A percentile compares a stretch with the other conserved stretches of the same genome.
These are phyloP conservation scores for Singerocomus rubriflavus DNA, from an alignment of 1,284 basidiomycete species.

Conservation along the genomic window DNA sequence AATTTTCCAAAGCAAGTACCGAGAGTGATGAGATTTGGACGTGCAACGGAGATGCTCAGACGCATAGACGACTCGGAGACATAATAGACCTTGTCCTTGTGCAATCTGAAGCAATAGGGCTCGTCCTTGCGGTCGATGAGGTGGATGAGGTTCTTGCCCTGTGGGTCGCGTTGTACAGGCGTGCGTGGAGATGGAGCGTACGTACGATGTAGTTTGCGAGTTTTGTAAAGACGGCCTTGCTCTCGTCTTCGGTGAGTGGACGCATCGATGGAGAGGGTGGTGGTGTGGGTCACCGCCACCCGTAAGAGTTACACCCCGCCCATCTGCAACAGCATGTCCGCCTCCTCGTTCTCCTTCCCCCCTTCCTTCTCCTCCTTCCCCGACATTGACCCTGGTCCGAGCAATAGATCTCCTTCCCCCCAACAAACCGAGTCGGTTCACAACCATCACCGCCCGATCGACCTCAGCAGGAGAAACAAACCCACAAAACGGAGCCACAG, in stretches of 20 bases:
- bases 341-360: constrained; percentile 56
- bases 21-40: constrained; percentile 89
- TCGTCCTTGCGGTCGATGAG: constrained; percentile 85
- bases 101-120: constrained; percentile 87
- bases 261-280: constrained; percentile 49
- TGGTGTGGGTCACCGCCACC: constrained; percentile 11
- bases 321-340: constrained; percentile 37
- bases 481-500: constrained; percentile 23
- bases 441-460: constrained; percentile 8
- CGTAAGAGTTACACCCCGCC: background rate
- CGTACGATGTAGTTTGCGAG: constrained; percentile 87
- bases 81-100: constrained; percentile 91
- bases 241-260: constrained; percentile 83
- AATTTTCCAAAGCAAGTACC: constrained; percentile 99
- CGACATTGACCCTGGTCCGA: constrained; percentile 43
- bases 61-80: constrained; percentile 93
- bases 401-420: constrained; percentile 19
- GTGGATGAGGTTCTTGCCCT: constrained; percentile 90
- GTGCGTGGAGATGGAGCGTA: constrained; percentile 7
- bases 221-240: constrained; percentile 85
- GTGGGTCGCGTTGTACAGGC: constrained; percentile 3
- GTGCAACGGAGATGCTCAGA: constrained; percentile 87
- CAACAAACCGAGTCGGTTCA: constrained; percentile 12
- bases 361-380: constrained; percentile 67
- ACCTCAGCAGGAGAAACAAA: constrained; percentile 24